Evolutionary conservation across 2,329 filamentous ascomycete genomes (phyloP).

Genomic region (Scedosporium minutisporum): DNA sequence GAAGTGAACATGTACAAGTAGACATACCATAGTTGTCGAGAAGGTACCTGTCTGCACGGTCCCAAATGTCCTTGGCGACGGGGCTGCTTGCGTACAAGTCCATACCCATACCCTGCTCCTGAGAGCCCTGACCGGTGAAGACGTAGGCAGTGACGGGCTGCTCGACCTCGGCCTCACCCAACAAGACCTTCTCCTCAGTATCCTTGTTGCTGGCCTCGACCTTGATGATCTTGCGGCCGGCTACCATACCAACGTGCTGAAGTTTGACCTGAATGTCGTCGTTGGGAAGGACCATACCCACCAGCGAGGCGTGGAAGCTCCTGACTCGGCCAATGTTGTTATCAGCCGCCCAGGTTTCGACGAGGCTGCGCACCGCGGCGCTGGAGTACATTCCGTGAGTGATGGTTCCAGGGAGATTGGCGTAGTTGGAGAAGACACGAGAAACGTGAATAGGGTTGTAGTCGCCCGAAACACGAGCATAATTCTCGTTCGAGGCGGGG

Average conservation of each 20-base stretch:
- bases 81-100: constrained; percentile 89
- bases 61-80: constrained; percentile 96
- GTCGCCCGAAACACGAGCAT: constrained; percentile 93
- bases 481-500: constrained; percentile 93
- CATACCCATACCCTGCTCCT: constrained; percentile 99
- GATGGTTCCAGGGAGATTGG: constrained; percentile 90
- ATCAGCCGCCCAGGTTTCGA: constrained; percentile 98
- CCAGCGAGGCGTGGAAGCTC: constrained; percentile 91
- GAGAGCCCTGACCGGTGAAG: constrained; percentile 95
- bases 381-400: constrained; percentile 99
- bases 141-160: constrained; percentile 95
- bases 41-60: constrained; percentile 93
- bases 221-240: constrained; percentile 98
- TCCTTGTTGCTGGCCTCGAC: constrained; percentile 94
- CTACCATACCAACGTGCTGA: constrained; percentile 94
- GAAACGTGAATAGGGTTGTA: constrained; percentile 99
- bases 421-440: constrained; percentile 90
- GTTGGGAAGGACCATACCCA: constrained; percentile 98
- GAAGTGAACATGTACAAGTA: background rate
- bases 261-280: constrained; percentile 92
- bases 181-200: constrained; percentile 89
- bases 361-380: constrained; percentile 86
- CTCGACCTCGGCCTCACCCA: constrained; percentile 94
- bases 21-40: constrained; percentile 90
- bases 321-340: constrained; percentile 96